phyloP scores from a whole-genome alignment of 495 filamentous ascomycete genomes.

The Penicillium roqueforti region DNA sequence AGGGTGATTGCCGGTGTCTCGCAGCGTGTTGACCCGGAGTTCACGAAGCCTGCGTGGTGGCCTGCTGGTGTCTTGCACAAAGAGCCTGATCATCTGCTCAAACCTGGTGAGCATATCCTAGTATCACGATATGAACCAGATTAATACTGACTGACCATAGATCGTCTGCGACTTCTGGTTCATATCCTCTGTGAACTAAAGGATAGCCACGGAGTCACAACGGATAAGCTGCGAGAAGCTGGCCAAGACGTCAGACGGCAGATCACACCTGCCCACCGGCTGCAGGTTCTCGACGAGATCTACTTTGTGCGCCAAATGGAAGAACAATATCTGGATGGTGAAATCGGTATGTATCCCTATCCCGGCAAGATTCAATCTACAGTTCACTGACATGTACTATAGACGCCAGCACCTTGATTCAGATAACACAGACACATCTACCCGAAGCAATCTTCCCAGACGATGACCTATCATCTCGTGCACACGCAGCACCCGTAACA shows the following conservation, averaged over 20 bases:
- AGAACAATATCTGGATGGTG: slow-evolving; percentile 54
- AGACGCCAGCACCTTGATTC: slow-evolving; percentile 23
- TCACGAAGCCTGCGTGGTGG: slow-evolving; percentile 72
- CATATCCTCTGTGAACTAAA: slow-evolving; percentile 56
- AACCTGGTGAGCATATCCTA: slow-evolving; percentile 51
- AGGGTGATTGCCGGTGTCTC: slow-evolving; percentile 40
- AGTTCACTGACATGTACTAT: slow-evolving; percentile 2
- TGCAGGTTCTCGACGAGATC: slow-evolving; percentile 56
- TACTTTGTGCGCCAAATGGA: slow-evolving; percentile 63
- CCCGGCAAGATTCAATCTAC: background rate
- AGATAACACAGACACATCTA: slow-evolving; percentile 22
- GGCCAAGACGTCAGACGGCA: slow-evolving; percentile 40
- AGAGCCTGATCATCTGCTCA: slow-evolving; percentile 78
- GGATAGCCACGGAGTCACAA: slow-evolving; percentile 39
- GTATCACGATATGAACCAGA: background rate
- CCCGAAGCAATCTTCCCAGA: slow-evolving; percentile 19
- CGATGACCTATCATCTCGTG: slow-evolving; percentile 7
- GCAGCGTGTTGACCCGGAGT: slow-evolving; percentile 37
- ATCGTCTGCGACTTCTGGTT: slow-evolving; percentile 55
- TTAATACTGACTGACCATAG: slow-evolving; percentile 29
- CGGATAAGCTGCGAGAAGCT: slow-evolving; percentile 42
- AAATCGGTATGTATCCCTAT: slow-evolving; percentile 51
- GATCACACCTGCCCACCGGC: slow-evolving; percentile 31
- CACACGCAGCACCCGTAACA: slow-evolving; percentile 9
- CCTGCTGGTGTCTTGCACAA: slow-evolving; percentile 61